Percentiles rank a stretch among this genome's conserved stretches.
phyloP scores from a whole-genome alignment of 2,329 filamentous ascomycete species.

The Penicillium sp. region DNA sequence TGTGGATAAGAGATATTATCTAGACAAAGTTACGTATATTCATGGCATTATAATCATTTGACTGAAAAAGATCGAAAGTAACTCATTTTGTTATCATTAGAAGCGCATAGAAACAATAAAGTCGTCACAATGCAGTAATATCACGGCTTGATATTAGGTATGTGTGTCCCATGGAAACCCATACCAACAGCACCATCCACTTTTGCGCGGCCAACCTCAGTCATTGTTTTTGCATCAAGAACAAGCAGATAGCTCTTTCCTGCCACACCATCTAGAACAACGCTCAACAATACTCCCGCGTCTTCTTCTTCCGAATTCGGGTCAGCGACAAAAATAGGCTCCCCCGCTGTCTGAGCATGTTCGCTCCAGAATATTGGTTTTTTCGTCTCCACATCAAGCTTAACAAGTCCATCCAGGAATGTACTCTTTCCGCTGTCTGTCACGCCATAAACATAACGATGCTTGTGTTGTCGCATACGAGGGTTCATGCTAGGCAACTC shows the following conservation, averaged over 20 bases:
- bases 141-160: conserved; percentile 17
- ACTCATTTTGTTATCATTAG: too few species aligned
- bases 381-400: conserved; percentile 48
- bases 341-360: conserved; percentile 50
- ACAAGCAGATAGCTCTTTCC: conserved; percentile 53
- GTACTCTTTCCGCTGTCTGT: conserved; percentile 44
- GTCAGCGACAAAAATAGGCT: conserved; percentile 50
- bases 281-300: conserved; percentile 50
- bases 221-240: conserved; percentile 48
- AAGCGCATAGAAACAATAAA: background rate
- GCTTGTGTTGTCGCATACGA: conserved; percentile 36
- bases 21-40: too few species aligned
- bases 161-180: conserved; percentile 51
- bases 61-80: too few species aligned
- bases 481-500: conserved; percentile 54
- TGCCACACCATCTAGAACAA: conserved; percentile 49
- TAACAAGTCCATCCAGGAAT: conserved; percentile 51
- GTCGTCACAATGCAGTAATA: background rate
- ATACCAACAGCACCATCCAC: conserved; percentile 48
- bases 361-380: conserved; percentile 40
- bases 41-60: too few species aligned
- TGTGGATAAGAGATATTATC: too few species aligned
- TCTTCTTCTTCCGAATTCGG: conserved; percentile 39
- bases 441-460: conserved; percentile 51
- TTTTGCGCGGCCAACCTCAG: conserved; percentile 49